A percentile compares a stretch with the other conserved stretches of the same genome.
Conservation (phyloP, 192 early-diverging fungal species). For the Pilaira anomala region DNA sequence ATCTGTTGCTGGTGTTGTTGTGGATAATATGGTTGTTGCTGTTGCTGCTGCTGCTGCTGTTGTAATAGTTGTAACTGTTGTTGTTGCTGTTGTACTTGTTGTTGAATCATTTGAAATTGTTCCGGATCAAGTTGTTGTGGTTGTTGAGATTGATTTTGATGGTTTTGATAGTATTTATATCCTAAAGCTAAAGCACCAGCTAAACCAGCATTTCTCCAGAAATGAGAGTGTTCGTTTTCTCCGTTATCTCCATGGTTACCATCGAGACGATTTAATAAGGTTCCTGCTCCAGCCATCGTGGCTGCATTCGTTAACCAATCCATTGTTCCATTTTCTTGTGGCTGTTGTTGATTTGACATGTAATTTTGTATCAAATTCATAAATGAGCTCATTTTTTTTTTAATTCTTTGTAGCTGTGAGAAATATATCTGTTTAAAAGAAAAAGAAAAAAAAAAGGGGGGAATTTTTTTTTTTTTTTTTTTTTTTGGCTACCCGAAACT, state of each 20-base stretch:
- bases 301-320: conserved; percentile 4
- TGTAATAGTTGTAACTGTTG: not conserved
- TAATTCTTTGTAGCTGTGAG: too few relatives aligned
- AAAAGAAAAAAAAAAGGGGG: not conserved
- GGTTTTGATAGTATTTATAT: conserved; percentile 2
- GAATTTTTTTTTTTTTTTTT: conserved; percentile 3
- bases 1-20: too few relatives aligned
- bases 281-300: not conserved
- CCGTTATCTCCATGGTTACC: not conserved
- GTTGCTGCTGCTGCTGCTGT: not conserved
- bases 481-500: too few relatives aligned
- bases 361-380: conserved; percentile 2
- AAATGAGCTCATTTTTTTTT: not conserved
- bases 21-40: not conserved
- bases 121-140: not conserved
- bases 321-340: not conserved
- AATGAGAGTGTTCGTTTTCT: conserved; percentile 1
- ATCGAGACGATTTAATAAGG: not conserved
- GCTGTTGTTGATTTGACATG: not conserved
- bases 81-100: not conserved
- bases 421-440: not conserved
- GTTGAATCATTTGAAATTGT: not conserved
- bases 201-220: conserved; percentile 7
- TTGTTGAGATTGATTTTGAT: not conserved
- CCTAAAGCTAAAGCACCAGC: conserved; percentile 8